Conservation (phyloP, 2,329 filamentous ascomycete species). For the Fusarium sterilihyphosum region DNA sequence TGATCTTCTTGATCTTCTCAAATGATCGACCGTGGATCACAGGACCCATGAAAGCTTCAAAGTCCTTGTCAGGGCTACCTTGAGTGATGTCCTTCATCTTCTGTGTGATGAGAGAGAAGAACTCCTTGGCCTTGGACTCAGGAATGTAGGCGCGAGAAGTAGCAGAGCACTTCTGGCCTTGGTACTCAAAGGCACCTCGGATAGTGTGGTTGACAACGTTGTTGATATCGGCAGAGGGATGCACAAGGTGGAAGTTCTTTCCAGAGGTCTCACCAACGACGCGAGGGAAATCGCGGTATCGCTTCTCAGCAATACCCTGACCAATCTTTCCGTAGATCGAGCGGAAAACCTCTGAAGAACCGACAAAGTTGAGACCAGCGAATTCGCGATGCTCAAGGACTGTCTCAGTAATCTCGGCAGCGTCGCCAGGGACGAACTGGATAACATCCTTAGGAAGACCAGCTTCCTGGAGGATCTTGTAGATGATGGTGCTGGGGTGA, state of each 20-base stretch:
- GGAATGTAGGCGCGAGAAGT: slow-evolving; percentile 84
- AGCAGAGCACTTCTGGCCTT: slow-evolving; percentile 91
- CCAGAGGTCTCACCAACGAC: slow-evolving; percentile 92
- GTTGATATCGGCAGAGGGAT: slow-evolving; percentile 77
- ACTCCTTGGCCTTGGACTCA: slow-evolving; percentile 77
- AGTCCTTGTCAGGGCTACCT: slow-evolving; percentile 73
- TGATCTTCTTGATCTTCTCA: slow-evolving; percentile 79
- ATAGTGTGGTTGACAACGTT: slow-evolving; percentile 87
- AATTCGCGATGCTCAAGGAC: slow-evolving; percentile 83
- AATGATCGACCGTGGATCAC: slow-evolving; percentile 86
- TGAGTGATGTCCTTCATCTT: slow-evolving; percentile 76
- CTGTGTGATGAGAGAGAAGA: slow-evolving; percentile 70
- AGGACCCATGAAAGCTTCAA: slow-evolving; percentile 81
- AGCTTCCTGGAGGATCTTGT: slow-evolving; percentile 90
- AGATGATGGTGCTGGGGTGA: slow-evolving; percentile 86
- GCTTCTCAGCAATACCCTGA: slow-evolving; percentile 79
- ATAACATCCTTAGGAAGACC: slow-evolving; percentile 89
- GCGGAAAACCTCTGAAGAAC: slow-evolving; percentile 90
- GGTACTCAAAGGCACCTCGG: slow-evolving; percentile 88
- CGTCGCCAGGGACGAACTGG: slow-evolving; percentile 91
- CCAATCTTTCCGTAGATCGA: slow-evolving; percentile 88
- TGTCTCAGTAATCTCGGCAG: slow-evolving; percentile 81
- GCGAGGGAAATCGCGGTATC: slow-evolving; percentile 85
- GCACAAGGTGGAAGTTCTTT: slow-evolving; percentile 92
- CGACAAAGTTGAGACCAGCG: slow-evolving; percentile 92